Evolutionary conservation across 2,329 filamentous ascomycete genomes (phyloP).

Genomic region (Biscogniauxia mediterranea): DNA sequence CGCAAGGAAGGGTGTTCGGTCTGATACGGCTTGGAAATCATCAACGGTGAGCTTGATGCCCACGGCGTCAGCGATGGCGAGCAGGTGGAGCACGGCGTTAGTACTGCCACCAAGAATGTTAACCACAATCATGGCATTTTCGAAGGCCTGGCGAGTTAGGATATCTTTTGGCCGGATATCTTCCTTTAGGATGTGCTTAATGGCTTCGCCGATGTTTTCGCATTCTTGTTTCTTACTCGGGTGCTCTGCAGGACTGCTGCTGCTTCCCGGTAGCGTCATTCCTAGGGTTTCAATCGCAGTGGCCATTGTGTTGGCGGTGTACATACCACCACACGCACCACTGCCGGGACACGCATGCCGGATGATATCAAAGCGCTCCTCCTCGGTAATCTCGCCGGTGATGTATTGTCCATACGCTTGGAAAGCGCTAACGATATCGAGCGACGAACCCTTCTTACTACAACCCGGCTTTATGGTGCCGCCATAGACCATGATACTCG

Average conservation of each 20-base stretch:
- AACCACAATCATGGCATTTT: constrained; percentile 81
- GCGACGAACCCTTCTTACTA: constrained; percentile 68
- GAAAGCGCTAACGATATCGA: constrained; percentile 97
- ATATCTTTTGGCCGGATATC: constrained; percentile 78
- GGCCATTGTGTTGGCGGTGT: constrained; percentile 77
- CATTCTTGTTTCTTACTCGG: constrained; percentile 72
- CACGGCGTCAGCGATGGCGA: constrained; percentile 79
- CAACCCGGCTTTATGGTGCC: constrained; percentile 92
- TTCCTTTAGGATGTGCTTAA: constrained; percentile 71
- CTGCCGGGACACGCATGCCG: constrained; percentile 82
- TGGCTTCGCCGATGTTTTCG: constrained; percentile 66
- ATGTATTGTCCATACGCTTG: constrained; percentile 97
- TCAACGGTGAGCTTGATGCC: constrained; percentile 81
- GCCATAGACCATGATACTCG: constrained; percentile 96
- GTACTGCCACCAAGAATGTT: constrained; percentile 83
- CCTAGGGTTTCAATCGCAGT: constrained; percentile 70
- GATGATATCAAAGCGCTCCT: constrained; percentile 92
- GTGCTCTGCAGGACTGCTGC: constrained; percentile 75
- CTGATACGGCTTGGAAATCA: constrained; percentile 80
- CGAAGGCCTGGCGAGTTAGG: constrained; percentile 76
- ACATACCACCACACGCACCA: constrained; percentile 86
- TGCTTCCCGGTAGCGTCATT: constrained; percentile 80
- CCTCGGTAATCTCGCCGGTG: constrained; percentile 84
- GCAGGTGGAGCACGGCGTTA: constrained; percentile 81
- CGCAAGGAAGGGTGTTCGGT: constrained; percentile 75